These are phyloP conservation scores for Trypanosoma rangeli DNA, from an alignment of 208 protist species.

Conservation along the genomic window DNA sequence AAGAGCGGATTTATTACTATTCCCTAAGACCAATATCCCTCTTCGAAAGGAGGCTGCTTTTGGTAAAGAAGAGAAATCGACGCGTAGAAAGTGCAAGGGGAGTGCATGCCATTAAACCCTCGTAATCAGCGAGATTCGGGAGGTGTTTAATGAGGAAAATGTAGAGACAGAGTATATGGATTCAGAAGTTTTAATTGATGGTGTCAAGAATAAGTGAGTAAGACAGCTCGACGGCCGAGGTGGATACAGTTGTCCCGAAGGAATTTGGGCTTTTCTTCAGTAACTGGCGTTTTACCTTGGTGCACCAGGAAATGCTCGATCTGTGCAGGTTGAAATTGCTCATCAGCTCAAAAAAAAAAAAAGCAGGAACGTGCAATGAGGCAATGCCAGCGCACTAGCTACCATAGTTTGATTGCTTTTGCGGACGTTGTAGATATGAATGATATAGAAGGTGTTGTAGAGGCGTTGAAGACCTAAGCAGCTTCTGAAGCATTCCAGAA, in stretches of 20 bases:
- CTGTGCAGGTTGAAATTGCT: neutral
- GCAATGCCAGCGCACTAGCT: slow-evolving; percentile 24
- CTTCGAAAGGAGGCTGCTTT: slow-evolving; percentile 15
- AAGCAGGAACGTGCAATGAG: slow-evolving; percentile 21
- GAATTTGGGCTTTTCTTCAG: slow-evolving; percentile 9
- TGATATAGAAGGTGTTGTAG: neutral
- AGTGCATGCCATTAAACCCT: neutral
- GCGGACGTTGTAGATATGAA: slow-evolving; percentile 35
- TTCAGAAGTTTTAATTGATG: neutral
- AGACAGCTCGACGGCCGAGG: slow-evolving; percentile 1
- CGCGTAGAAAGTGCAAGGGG: slow-evolving; percentile 6
- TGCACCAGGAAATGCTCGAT: neutral
- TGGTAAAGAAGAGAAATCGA: slow-evolving; percentile 9
- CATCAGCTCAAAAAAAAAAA: slow-evolving; percentile 6
- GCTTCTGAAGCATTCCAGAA: neutral
- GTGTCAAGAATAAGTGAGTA: neutral
- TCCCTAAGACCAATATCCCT: slow-evolving; percentile 5
- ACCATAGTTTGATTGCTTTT: slow-evolving; percentile 59
- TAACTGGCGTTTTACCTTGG: neutral
- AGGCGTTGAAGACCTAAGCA: neutral
- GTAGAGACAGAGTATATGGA: slow-evolving; percentile 17
- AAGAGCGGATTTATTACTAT: slow-evolving; percentile 5
- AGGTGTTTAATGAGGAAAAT: slow-evolving; percentile 16
- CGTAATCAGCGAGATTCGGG: slow-evolving; percentile 7
- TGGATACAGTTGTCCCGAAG: neutral